phyloP scores from a whole-genome alignment of 495 filamentous ascomycete genomes.

The Podospora fimiseda region DNA sequence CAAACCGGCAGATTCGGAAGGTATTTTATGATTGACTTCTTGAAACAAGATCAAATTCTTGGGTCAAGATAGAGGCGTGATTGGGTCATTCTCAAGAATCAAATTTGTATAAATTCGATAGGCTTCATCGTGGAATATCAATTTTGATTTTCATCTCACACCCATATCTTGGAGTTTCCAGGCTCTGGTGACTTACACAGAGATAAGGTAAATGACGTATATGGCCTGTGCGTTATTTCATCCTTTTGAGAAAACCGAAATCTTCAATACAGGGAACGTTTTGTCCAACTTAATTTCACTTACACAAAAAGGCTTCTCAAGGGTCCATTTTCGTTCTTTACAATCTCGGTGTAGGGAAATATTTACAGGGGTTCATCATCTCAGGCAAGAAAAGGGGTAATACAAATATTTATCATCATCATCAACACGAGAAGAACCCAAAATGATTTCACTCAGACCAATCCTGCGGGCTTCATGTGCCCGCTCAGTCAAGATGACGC shows the following conservation, averaged over 20 bases:
- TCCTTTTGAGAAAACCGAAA: not conserved
- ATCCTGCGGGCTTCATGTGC: conserved; percentile 1
- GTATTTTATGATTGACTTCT: not conserved
- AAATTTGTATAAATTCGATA: too few species aligned
- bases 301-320: not conserved
- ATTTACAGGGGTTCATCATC: too few species aligned
- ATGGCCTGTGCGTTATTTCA: conserved; percentile 9
- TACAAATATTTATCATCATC: not conserved
- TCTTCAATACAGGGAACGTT: not conserved
- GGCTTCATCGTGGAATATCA: too few species aligned
- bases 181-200: conserved; percentile 4
- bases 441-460: conserved; percentile 3
- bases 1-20: not conserved
- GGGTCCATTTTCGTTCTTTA: not conserved
- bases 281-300: not conserved
- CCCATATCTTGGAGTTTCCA: not conserved
- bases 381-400: too few species aligned
- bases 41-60: too few species aligned
- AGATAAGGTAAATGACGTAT: conserved; percentile 10
- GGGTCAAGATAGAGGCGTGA: too few species aligned
- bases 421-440: not conserved
- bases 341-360: not conserved
- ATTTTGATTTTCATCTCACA: too few species aligned
- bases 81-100: too few species aligned
- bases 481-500: not conserved